Conservation (phyloP, 768 basidiomycete species). For the Fomitopsis pulvina region DNA sequence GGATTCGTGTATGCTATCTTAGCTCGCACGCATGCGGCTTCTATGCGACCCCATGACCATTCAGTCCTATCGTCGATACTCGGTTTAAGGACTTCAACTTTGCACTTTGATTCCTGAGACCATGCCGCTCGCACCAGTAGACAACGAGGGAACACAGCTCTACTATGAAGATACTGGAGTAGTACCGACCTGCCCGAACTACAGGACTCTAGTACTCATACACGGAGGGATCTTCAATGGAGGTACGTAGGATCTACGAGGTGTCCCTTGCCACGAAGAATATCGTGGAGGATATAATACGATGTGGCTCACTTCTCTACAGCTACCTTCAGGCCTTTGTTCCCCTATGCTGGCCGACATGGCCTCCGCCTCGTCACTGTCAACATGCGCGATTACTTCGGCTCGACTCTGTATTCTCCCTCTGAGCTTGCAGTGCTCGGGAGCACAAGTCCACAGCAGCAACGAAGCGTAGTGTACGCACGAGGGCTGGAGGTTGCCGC, state of each 20-base stretch:
- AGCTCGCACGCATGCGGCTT: too few species aligned
- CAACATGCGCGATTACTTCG: constrained; percentile 23
- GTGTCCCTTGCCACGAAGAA: too few species aligned
- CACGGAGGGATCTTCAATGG: constrained; percentile 16
- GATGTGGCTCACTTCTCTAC: too few species aligned
- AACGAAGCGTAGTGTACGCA: constrained; percentile 14
- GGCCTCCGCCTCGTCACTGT: constrained; percentile 20
- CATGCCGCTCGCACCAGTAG: constrained; percentile 16
- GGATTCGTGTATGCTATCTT: too few species aligned
- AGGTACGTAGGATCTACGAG: constrained; percentile 6
- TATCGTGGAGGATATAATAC: too few species aligned
- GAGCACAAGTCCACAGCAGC: background rate
- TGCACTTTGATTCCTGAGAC: too few species aligned
- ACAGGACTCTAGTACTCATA: constrained; percentile 14
- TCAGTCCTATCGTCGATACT: too few species aligned
- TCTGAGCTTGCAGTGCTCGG: constrained; percentile 11
- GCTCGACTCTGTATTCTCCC: constrained; percentile 16
- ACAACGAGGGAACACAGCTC: constrained; percentile 11
- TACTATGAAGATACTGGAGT: constrained; percentile 18
- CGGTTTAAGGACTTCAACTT: too few species aligned
- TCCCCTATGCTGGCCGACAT: constrained; percentile 12
- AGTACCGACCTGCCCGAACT: constrained; percentile 4
- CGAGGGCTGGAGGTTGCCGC: constrained; percentile 28
- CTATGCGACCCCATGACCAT: too few species aligned
- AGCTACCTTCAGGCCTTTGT: constrained; percentile 18